Conservation (phyloP, 371 early-diverging fungal species). For the Ecytonucleospora hepatopenaei region DNA sequence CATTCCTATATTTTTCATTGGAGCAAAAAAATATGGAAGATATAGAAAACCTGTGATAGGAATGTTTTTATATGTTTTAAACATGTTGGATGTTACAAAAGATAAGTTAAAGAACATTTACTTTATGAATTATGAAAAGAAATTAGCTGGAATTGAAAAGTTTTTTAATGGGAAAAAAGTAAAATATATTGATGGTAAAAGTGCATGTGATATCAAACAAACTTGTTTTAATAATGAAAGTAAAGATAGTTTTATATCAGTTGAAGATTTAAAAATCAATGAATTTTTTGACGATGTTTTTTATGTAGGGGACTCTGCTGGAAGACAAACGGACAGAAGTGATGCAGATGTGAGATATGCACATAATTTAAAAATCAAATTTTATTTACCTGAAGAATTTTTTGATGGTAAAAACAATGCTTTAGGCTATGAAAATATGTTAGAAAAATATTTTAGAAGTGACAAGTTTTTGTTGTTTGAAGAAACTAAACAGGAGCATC, state of each 20-base stretch:
- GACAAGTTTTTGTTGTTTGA: not conserved
- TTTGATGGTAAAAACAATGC: too few species aligned
- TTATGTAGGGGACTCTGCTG: not conserved
- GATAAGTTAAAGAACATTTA: not conserved
- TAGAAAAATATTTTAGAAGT: not conserved
- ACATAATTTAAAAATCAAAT: not conserved
- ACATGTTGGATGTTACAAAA: not conserved
- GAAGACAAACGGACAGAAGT: not conserved
- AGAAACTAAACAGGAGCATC: not conserved
- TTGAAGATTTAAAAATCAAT: not conserved
- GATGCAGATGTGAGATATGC: not conserved
- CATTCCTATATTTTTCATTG: not conserved
- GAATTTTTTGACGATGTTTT: not conserved
- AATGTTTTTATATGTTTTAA: not conserved
- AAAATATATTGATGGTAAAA: not conserved
- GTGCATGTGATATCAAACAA: not conserved
- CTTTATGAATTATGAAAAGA: not conserved
- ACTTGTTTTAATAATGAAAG: too few species aligned
- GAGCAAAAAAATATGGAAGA: not conserved
- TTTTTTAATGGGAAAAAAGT: not conserved
- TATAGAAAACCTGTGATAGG: not conserved
- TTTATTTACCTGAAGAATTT: not conserved
- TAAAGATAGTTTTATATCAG: too few species aligned
- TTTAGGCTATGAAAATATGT: too few species aligned
- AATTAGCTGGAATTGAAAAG: not conserved